Evolutionary conservation across 2,329 filamentous ascomycete genomes (phyloP).

Genomic region (Alternaria brassicicola): DNA sequence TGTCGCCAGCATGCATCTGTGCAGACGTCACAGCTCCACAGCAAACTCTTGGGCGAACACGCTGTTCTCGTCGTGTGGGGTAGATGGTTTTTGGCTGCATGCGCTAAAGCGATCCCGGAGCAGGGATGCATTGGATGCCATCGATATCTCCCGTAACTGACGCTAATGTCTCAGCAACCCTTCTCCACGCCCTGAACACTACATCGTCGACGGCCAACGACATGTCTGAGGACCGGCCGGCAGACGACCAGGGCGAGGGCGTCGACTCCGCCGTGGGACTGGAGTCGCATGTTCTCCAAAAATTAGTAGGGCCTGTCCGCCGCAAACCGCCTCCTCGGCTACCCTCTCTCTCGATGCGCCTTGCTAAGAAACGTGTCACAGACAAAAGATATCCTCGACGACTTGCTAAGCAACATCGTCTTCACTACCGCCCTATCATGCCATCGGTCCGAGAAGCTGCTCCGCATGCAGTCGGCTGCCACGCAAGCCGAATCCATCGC

Average conservation of each 20-base stretch:
- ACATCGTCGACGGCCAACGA: conserved; percentile 23
- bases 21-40: background rate
- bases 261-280: conserved; percentile 34
- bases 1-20: background rate
- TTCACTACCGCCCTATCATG: conserved; percentile 75
- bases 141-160: conserved; percentile 28
- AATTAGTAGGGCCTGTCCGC: conserved; percentile 36
- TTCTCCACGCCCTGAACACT: conserved; percentile 24
- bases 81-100: conserved; percentile 16
- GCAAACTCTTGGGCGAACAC: background rate
- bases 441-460: conserved; percentile 79
- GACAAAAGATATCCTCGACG: conserved; percentile 66
- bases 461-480: conserved; percentile 68
- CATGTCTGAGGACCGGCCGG: conserved; percentile 47
- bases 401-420: conserved; percentile 76
- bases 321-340: conserved; percentile 13
- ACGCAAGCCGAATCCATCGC: conserved; percentile 49
- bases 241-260: conserved; percentile 36
- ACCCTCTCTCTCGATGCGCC: conserved; percentile 18
- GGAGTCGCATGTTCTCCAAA: conserved; percentile 36
- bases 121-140: conserved; percentile 22
- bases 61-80: conserved; percentile 14
- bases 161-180: conserved; percentile 31
- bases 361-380: conserved; percentile 33
- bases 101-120: conserved; percentile 21